Evolutionary conservation across 495 filamentous ascomycete species (phyloP).

Genomic region (Neurospora tetrasperma): DNA sequence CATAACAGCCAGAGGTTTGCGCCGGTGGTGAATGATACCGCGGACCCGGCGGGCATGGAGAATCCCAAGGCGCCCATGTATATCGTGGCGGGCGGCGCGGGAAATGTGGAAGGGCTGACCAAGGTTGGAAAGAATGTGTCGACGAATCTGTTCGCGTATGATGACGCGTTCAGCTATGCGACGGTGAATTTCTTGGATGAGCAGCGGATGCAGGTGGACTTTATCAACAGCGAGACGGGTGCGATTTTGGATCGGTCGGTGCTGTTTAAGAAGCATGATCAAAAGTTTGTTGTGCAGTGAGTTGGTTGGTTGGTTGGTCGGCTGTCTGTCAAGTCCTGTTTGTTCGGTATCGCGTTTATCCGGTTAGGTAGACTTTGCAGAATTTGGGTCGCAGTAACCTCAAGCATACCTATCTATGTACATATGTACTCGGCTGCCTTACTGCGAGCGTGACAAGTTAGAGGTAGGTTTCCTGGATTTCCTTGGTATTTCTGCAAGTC

Average conservation of each 20-base stretch:
- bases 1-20: conserved; percentile 30
- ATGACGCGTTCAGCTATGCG: conserved; percentile 46
- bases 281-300: conserved; percentile 40
- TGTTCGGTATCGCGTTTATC: too few species aligned
- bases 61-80: conserved; percentile 49
- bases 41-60: conserved; percentile 36
- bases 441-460: too few species aligned
- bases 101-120: conserved; percentile 33
- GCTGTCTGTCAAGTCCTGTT: neutral
- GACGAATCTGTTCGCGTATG: conserved; percentile 46
- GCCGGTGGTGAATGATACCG: conserved; percentile 30
- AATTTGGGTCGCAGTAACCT: too few species aligned
- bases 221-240: conserved; percentile 39
- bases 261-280: conserved; percentile 41
- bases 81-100: conserved; percentile 36
- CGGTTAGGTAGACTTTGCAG: too few species aligned
- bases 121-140: conserved; percentile 30
- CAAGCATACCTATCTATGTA: too few species aligned
- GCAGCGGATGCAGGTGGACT: conserved; percentile 25
- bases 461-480: too few species aligned
- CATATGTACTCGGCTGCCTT: too few species aligned
- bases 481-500: too few species aligned
- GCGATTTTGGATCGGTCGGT: conserved; percentile 40
- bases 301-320: neutral
- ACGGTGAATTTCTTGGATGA: conserved; percentile 24